Percentiles rank a stretch among this genome's conserved stretches.
Evolutionary conservation across 495 filamentous ascomycete species (phyloP).

Genomic region (Staphylotrichum tortipilum): DNA sequence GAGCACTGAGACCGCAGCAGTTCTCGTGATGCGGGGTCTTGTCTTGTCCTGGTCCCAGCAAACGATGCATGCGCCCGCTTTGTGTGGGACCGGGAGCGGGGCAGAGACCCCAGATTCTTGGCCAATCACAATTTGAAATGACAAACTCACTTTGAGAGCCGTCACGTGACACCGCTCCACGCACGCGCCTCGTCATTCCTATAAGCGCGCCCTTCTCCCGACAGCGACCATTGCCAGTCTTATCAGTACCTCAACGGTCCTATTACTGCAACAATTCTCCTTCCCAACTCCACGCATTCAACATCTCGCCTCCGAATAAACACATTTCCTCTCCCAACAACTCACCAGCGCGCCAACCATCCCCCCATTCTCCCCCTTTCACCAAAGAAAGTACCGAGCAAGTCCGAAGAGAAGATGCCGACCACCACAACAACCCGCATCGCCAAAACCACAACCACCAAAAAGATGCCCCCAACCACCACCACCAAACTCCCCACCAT

Average conservation of each 20-base stretch:
- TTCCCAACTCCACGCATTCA: not conserved
- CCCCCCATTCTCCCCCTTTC: too few relatives aligned
- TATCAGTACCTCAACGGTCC: not conserved
- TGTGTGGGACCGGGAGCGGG: too few relatives aligned
- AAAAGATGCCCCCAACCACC: too few relatives aligned
- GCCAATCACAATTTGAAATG: too few relatives aligned
- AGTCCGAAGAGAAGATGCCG: not conserved
- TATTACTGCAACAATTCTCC: too few relatives aligned
- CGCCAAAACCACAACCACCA: not conserved
- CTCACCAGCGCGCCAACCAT: not conserved
- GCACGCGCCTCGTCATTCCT: conserved; percentile 8
- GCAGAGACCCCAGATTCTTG: too few relatives aligned
- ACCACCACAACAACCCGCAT: not conserved
- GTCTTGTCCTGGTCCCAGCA: not conserved
- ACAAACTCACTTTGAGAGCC: not conserved
- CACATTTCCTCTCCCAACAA: too few relatives aligned
- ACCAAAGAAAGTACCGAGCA: too few relatives aligned
- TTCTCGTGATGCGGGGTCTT: not conserved
- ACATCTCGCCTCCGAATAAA: too few relatives aligned
- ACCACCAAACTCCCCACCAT: not conserved
- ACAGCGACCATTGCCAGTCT: conserved; percentile 1
- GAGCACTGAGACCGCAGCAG: not conserved
- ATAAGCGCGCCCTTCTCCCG: conserved; percentile 17
- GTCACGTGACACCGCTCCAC: conserved; percentile 19
- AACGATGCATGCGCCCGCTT: not conserved